Base-by-base conservation (phyloP, 2,329 filamentous ascomycete species). In the Thielaviopsis musarum region DNA sequence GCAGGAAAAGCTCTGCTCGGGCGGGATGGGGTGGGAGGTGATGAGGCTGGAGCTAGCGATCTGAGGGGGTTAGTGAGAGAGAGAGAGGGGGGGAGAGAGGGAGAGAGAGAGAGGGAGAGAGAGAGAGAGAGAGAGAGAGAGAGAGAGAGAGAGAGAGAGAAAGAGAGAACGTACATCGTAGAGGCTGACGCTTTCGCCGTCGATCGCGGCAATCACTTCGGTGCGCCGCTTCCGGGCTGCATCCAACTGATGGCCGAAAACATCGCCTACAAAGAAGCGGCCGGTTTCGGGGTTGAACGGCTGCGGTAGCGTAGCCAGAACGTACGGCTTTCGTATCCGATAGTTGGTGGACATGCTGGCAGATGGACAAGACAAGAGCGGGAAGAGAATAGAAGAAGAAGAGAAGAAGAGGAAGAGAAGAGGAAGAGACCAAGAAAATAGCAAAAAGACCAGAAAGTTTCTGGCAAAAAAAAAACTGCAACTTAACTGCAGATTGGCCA, bases 1-100 rank as follows among this genome's bases (percentile, higher is more conserved):
- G 68, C 82, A 84, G 58, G 80, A 80, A 67, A 85, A 83, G 57
- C 74, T 75, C 58, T 82, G 78, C 68, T 84, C 80, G 1, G 82
- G 83, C 26, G 82, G 79, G 62, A 85, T 77, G 22, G 82, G 81
- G 67, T 85, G 85, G 1, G 82, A 85, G 6, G 82, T 84, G 65
- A 85, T 76, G 62, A 84, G 72, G 62, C 78, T 75, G 5, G 81
- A 79, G 3, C 80, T 77, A 3, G 81, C 75, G 53, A 84, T 74
- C 82, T 85, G 63, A 13, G n/a, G 7, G 10, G 10, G 58, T 69
- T 61, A 69, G 64, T 21, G n/a, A n/a, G n/a, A n/a, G 7, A 3
- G 17, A 21, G 10, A 41, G 34, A 24, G 7, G 7, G 17, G 5
- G 26, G 26, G 26, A 2, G n/a, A 34, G 24, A 34, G 28, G 5